These are phyloP conservation scores for Blepharisma undulans DNA, from an alignment of 169 alveolate genomes.

Conservation along the genomic window DNA sequence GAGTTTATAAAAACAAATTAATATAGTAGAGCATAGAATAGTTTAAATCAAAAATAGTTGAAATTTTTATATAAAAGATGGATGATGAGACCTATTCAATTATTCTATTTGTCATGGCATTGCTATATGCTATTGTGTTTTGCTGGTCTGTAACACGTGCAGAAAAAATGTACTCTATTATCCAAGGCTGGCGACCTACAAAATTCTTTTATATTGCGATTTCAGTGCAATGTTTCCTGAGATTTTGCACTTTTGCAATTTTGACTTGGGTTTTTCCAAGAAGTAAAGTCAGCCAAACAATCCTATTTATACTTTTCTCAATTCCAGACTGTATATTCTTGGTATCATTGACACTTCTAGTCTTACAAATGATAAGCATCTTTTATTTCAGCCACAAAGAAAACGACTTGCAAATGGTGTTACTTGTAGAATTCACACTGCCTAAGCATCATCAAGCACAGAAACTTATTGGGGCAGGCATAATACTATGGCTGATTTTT, in stretches of 20 bases:
- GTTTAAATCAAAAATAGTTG: background rate
- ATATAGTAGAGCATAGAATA: background rate
- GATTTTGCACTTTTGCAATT: slow-evolving; percentile 5
- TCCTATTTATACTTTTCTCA: background rate
- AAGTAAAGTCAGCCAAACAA: background rate
- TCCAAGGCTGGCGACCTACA: slow-evolving; percentile 1
- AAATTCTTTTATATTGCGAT: slow-evolving; percentile 16
- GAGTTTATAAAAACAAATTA: background rate
- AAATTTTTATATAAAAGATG: background rate
- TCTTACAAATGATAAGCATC: background rate
- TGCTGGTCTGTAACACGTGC: background rate
- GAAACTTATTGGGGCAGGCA: background rate
- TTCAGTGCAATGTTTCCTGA: background rate
- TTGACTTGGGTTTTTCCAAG: slow-evolving; percentile 3
- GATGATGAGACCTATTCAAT: background rate
- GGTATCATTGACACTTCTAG: background rate
- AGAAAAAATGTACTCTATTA: background rate
- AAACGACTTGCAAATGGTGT: background rate
- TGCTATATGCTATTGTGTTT: background rate
- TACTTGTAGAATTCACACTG: background rate
- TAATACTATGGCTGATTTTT: background rate
- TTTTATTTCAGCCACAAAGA: slow-evolving; percentile 8
- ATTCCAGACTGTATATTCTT: slow-evolving; percentile 24
- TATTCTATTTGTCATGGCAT: background rate
- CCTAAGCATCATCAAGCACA: slow-evolving; percentile 16